Evolutionary conservation across 2,329 filamentous ascomycete genomes (phyloP), one percentile per base, ranked within the genome.

Genomic region (Paraphaeosphaeria minitans): DNA sequence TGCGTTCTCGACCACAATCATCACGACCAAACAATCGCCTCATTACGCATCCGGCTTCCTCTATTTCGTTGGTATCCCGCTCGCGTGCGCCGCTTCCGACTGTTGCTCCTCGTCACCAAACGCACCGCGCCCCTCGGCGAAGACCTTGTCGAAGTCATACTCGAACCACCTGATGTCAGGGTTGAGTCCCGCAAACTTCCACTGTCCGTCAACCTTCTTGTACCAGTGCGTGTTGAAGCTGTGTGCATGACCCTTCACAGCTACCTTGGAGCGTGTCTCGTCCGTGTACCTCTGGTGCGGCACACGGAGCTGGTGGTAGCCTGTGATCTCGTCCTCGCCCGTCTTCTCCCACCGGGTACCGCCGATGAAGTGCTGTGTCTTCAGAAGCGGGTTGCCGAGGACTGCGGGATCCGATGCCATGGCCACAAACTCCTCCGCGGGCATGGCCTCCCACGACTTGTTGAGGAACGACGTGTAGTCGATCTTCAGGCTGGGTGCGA

Each of bases 381-480:
- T 84, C 65, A 86, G 77, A 21, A 79, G 75, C 21, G 78, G 78
- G 74, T 85, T 80, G 64, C 83, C 83, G n/a, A 86, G 81, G 27
- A 86, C 83, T 13, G 77, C 71, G 2, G 78, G 76, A 71, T 81
- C 78, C 0, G 82, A 84, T 3, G 81, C 82, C 81, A 85, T 83
- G 48, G 67, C 69, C 31, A 85, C 63, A 69, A 83, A 85, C 56
- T 85, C 81, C 1, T 81, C 80, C 8, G 83, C 82, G 0, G 83
- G 82, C 82, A 86, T 85, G 16, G 77, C 73, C 60, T 85, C 82
- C 83, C 84, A 85, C 53, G 82, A 70, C 73, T 84, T 83, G 75
- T 81, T 76, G 60, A 85, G 76, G 67, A 85, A 81, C 14, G 74
- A 86, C 63, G 74, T 81, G 83, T 93, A 93, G 81, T 93, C 90